Conservation (phyloP, 2,329 filamentous ascomycete species). For the Emmonsiellopsis sp. region DNA sequence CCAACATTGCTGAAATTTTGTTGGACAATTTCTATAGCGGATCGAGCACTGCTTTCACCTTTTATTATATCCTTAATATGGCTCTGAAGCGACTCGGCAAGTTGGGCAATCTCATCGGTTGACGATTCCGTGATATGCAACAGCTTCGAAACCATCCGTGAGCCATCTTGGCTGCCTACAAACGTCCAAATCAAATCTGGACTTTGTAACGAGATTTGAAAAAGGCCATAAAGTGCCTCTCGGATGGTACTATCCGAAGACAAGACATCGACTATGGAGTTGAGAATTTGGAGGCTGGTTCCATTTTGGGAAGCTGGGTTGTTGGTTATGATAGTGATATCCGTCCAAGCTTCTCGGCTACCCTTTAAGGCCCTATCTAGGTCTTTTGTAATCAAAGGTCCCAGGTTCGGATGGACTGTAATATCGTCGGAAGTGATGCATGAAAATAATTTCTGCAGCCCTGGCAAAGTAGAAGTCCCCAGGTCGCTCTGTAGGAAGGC, state of each 20-base stretch:
- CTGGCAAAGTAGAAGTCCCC: constrained; percentile 23
- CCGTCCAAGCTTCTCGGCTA: constrained; percentile 28
- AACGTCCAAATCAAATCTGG: constrained; percentile 36
- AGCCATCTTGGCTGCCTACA: constrained; percentile 36
- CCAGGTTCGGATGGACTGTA: constrained; percentile 25
- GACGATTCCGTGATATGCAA: constrained; percentile 46
- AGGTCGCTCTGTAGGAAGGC: constrained; percentile 24
- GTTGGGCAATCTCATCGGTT: constrained; percentile 41
- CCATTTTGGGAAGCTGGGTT: constrained; percentile 27
- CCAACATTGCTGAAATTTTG: constrained; percentile 41
- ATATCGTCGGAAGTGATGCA: constrained; percentile 30
- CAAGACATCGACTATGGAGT: constrained; percentile 32
- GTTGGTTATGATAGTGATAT: constrained; percentile 29
- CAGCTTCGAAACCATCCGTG: constrained; percentile 43
- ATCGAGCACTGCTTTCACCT: constrained; percentile 33
- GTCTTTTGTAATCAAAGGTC: constrained; percentile 26
- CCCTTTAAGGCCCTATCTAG: constrained; percentile 28
- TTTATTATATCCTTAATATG: constrained; percentile 28
- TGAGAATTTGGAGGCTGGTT: constrained; percentile 27
- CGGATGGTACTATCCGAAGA: constrained; percentile 29
- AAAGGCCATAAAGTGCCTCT: constrained; percentile 36
- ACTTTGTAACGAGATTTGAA: constrained; percentile 33
- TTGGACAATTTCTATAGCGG: constrained; percentile 45
- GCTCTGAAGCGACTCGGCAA: constrained; percentile 26
- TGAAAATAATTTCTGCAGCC: constrained; percentile 31